phyloP scores from a whole-genome alignment of 2,329 filamentous ascomycete species.

The Fusarium zealandicum region DNA sequence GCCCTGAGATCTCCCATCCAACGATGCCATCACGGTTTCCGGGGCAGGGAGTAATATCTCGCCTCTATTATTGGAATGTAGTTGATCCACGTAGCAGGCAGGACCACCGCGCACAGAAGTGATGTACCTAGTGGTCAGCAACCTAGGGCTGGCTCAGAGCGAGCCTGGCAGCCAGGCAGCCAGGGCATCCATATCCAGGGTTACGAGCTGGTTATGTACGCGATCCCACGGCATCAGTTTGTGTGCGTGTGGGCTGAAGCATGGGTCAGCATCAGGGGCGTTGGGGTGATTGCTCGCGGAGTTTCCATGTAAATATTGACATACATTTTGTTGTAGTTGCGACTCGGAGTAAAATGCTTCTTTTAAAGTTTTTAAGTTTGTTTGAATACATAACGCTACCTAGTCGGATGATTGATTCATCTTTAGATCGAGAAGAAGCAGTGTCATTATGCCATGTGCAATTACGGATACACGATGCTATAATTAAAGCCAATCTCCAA shows the following conservation, averaged over 20 bases:
- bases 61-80: slow-evolving; percentile 24
- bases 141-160: no score
- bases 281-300: slow-evolving; percentile 7
- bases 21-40: slow-evolving; percentile 9
- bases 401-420: no score
- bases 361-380: no score
- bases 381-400: no score
- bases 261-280: slow-evolving; percentile 26
- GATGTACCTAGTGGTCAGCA: no score
- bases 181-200: slow-evolving; percentile 15
- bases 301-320: not conserved
- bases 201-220: slow-evolving; percentile 19
- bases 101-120: not conserved
- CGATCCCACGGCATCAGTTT: slow-evolving; percentile 6
- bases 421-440: not conserved
- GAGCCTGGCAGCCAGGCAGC: no score
- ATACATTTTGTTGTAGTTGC: not conserved
- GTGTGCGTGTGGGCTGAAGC: slow-evolving; percentile 9
- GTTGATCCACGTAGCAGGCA: slow-evolving; percentile 28
- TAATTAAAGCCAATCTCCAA: slow-evolving; percentile 17
- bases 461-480: slow-evolving; percentile 3
- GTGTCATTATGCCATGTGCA: not conserved
- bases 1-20: not conserved
- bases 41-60: slow-evolving; percentile 6
- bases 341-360: no score